Base-by-base conservation (phyloP, 768 basidiomycete genomes). In the Boletus subparvulus region DNA sequence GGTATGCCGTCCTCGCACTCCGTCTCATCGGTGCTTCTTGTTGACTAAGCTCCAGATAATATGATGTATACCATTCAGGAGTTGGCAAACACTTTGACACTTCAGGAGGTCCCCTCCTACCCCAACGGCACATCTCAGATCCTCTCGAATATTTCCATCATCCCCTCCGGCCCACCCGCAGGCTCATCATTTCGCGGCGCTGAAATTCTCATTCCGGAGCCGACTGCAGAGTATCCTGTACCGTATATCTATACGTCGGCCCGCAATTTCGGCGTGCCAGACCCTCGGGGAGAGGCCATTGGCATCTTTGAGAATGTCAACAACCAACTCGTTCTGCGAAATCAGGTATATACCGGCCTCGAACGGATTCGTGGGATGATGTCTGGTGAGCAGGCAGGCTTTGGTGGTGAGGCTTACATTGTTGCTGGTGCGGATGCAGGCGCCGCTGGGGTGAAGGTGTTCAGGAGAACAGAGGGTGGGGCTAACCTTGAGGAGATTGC, bases 331-430 rank as follows among this genome's bases (percentile, higher is more conserved):
- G 26, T 26, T 26, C 5, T 26, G 26, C 26, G 26, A 3, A 26
- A 26, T 6, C 26, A 26, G 26, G 39, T 86, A 19, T 86, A 78
- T 72, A 87, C 85, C 0, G 84, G 85, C 12, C 68, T 87, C 50
- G 74, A 83, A 60, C 82, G 86, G 65, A 78, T 88, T 36, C 74
- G 86, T 28, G 86, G 85, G 5, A 87, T 89, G 84, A 77, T 79
- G 69, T 74, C 87, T 52, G 81, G 82, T 60, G 69, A 53, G 10
- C 62, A 65, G 65, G 73, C 53, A 16, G 76, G 79, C 3, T 71
- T 64, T 17, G 76, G 77, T 6, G 76, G 76, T 45, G 82, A 82
- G 47, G 79, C 78, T 32, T 83, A 78, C 63, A 69, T 87, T 30
- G 74, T 86, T 40, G 83, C 84, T 28, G 77, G 78, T 9, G 85